A percentile compares a stretch with the other conserved stretches of the same genome.
Evolutionary conservation across 768 basidiomycete species (phyloP).

Genomic region (Tricholoma terreum): DNA sequence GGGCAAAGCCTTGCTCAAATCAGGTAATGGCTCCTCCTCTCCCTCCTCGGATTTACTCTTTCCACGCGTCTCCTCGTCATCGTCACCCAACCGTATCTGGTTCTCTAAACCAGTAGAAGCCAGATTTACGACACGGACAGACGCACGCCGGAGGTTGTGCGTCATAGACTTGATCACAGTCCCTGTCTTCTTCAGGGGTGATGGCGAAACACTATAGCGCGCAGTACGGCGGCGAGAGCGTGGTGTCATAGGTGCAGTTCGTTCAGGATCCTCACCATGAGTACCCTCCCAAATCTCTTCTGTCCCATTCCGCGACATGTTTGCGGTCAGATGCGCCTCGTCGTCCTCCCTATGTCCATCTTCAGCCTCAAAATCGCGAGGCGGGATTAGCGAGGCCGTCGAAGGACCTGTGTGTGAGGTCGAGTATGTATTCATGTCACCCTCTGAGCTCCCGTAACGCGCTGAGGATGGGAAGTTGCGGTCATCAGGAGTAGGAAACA

Average conservation of each 20-base stretch:
- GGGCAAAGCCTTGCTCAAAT: constrained; percentile 43
- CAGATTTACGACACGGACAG: constrained; percentile 80
- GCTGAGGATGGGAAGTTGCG: constrained; percentile 31
- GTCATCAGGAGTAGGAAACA: constrained; percentile 47
- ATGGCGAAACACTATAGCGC: constrained; percentile 53
- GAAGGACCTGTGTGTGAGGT: constrained; percentile 47
- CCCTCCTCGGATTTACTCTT: constrained; percentile 25
- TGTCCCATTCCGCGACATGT: constrained; percentile 40
- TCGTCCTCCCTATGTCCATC: constrained; percentile 53
- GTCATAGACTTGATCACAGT: constrained; percentile 58
- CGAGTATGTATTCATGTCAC: constrained; percentile 36
- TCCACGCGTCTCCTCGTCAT: constrained; percentile 26
- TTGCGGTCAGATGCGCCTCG: constrained; percentile 53
- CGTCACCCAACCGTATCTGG: constrained; percentile 54
- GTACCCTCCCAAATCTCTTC: constrained; percentile 20
- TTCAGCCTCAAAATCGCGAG: constrained; percentile 33
- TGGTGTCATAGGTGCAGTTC: constrained; percentile 38
- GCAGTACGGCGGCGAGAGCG: constrained; percentile 39
- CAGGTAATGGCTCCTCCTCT: constrained; percentile 36
- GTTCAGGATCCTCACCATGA: constrained; percentile 47
- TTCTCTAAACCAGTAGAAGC: constrained; percentile 58
- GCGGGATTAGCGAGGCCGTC: constrained; percentile 47
- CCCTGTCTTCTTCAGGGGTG: constrained; percentile 60
- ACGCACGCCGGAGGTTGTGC: constrained; percentile 57
- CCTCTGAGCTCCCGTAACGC: constrained; percentile 31